Base-by-base conservation (phyloP, 2,329 filamentous ascomycete species). In the Pseudopyrenochaeta lycopersici region DNA sequence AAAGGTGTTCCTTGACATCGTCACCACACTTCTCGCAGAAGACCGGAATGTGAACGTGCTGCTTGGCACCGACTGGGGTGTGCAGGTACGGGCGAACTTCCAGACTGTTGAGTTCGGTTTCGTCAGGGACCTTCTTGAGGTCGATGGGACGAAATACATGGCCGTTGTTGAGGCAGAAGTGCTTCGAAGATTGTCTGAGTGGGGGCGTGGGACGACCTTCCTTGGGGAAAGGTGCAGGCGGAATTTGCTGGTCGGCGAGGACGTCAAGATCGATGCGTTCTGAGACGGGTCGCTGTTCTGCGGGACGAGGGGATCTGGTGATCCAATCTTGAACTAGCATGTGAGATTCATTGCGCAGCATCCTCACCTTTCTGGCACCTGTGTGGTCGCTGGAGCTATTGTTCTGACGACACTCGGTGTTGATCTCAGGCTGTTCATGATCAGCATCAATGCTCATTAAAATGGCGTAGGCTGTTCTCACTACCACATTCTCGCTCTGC, bases 131-230 rank as follows among this genome's bases (percentile, higher is more conserved):
- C 0, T 32, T 36, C n/a, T 56, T 53, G 21, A 68, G 42, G 17
- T 64, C 46, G 23, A 66, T 42, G 0, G 56, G 54, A 36, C 54
- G 58, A 32, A 70, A 67, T 12, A 63, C 52, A 30, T 71, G 68
- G 14, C 64, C 63, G 30, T 55, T 58, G 20, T 40, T 48, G 23
- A 68, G 38, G 35, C 68, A 71, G 15, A 56, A 50, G 47, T 67
- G 57, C 27, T 54, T 66, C 23, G 23, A 27, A 9, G 23, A 9
- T 9, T 27, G 42, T 30, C 29, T 23, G 39, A 48, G 21, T 1
- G 62, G 50, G 0, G 43, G 35, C 7, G 46, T 27, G 6, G 45
- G 23, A 20, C 38, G 41, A 10, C 45, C 54, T 27, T 54, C 53
- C 29, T 66, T 68, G 7, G 61, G 62, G 5, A 66, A 56, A 1